Evolutionary conservation across 192 early-diverging fungal genomes (phyloP).

Genomic region (Borealophlyctis nickersoniae): DNA sequence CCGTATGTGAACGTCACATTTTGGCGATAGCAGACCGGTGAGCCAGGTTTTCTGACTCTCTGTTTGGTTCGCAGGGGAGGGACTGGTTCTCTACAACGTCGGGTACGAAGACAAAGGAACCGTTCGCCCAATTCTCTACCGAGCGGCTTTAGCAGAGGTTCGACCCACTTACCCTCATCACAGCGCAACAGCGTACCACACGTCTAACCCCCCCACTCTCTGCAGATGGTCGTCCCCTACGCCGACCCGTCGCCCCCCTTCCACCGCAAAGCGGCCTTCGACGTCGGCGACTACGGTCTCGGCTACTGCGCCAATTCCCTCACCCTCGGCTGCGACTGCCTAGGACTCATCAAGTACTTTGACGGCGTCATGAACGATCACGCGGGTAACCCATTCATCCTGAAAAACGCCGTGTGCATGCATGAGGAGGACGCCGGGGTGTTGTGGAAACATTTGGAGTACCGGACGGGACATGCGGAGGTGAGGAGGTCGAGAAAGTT

Average conservation of each 20-base stretch:
- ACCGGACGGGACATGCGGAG: neutral
- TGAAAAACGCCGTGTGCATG: neutral
- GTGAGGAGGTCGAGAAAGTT: neutral
- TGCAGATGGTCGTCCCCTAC: neutral
- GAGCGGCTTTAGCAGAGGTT: neutral
- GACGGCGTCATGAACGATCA: neutral
- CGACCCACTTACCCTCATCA: no score
- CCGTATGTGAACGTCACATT: neutral
- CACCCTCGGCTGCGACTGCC: neutral
- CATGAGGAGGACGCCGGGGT: neutral
- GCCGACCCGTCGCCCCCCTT: neutral
- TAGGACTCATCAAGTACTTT: neutral
- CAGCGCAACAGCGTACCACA: no score
- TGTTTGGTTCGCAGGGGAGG: neutral
- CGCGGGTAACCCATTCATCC: neutral
- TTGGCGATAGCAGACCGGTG: no score
- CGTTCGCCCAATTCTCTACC: neutral
- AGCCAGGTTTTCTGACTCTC: no score
- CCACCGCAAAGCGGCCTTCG: constrained; percentile 1
- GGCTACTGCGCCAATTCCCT: neutral
- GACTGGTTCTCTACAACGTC: neutral
- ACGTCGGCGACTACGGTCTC: neutral
- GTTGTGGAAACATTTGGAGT: neutral
- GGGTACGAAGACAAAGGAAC: neutral
- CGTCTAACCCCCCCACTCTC: no score